Conservation (phyloP, 1,284 basidiomycete species). For the Grifola frondosa region DNA sequence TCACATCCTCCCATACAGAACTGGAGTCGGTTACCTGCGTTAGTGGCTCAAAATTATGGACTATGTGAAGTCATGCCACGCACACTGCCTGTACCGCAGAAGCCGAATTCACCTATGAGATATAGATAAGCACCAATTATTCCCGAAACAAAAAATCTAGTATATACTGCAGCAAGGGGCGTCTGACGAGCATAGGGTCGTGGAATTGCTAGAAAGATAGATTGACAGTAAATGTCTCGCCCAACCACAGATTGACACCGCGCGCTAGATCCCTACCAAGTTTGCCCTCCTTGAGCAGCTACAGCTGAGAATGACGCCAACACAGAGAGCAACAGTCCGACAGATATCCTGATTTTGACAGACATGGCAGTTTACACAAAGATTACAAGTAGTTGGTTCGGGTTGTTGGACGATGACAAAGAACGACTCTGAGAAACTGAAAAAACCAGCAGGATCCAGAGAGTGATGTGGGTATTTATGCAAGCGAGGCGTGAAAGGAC, state of each 20-base stretch:
- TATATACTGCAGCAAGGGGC: slow-evolving; percentile 65
- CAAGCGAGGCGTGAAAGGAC: no score
- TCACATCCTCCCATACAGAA: slow-evolving; percentile 85
- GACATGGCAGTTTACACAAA: slow-evolving; percentile 19
- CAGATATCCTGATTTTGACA: slow-evolving; percentile 17
- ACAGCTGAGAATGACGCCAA: slow-evolving; percentile 16
- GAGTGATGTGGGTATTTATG: no score
- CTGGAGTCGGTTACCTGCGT: no score
- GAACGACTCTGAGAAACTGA: no score
- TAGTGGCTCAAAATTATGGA: no score
- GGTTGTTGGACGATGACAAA: no score
- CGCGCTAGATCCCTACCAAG: not conserved
- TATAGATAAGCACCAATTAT: slow-evolving; percentile 5
- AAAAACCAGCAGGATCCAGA: no score
- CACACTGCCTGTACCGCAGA: slow-evolving; percentile 61
- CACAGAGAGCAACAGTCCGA: slow-evolving; percentile 14
- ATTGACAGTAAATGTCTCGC: not conserved
- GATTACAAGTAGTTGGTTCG: no score
- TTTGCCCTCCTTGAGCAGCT: slow-evolving; percentile 19
- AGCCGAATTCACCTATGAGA: slow-evolving; percentile 66
- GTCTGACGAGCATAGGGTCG: slow-evolving; percentile 49
- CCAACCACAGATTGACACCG: not conserved
- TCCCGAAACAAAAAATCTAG: not conserved
- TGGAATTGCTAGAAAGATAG: slow-evolving; percentile 46
- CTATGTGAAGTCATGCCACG: no score